Evolutionary conservation across 495 filamentous ascomycete genomes (phyloP).

Genomic region (Daldinia childiae): DNA sequence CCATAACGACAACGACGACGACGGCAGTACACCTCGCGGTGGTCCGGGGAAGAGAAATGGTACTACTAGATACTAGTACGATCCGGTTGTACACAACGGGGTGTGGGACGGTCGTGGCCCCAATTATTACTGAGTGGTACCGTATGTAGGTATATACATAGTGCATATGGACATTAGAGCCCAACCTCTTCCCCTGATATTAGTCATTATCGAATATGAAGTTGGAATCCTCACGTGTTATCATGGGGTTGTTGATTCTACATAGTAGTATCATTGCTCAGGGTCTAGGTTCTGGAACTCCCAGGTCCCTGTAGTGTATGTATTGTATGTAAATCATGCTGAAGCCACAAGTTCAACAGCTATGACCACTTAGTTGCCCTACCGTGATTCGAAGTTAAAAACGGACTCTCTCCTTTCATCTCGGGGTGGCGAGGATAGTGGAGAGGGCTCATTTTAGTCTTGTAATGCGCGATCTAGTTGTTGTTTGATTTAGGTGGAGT

Average conservation of each 20-base stretch:
- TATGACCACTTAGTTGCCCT: constrained; percentile 9
- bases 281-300: not conserved
- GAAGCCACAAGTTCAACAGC: not conserved
- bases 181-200: not conserved
- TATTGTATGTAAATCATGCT: constrained; percentile 3
- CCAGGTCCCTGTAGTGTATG: constrained; percentile 6
- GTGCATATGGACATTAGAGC: too few species aligned
- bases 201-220: constrained; percentile 8
- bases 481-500: constrained; percentile 32
- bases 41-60: not conserved
- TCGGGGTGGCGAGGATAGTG: constrained; percentile 31
- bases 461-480: constrained; percentile 8
- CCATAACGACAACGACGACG: constrained; percentile 2
- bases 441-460: constrained; percentile 33
- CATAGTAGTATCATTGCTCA: not conserved
- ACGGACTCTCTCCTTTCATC: constrained; percentile 37
- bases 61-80: not conserved
- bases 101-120: not conserved
- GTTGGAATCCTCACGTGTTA: constrained; percentile 32
- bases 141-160: too few species aligned
- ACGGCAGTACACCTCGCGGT: not conserved
- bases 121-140: too few species aligned
- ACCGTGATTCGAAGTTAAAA: not conserved
- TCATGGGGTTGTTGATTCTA: not conserved
- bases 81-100: constrained; percentile 7